Conservation (phyloP, 2,329 filamentous ascomycete genomes). For the Fusarium buharicum region DNA sequence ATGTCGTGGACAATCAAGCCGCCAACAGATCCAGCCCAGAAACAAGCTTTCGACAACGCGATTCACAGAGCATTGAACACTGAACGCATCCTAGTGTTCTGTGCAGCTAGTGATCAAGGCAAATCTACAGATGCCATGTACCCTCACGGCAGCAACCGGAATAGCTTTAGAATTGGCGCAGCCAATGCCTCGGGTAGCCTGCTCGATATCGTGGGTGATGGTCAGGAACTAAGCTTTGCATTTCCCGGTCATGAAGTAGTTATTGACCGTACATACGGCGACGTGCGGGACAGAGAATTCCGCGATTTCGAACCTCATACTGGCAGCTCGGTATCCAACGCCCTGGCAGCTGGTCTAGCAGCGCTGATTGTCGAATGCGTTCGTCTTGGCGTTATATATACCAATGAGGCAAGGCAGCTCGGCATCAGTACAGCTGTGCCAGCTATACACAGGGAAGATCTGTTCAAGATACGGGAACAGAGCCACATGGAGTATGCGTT, state of each 20-base stretch:
- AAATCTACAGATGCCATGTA: constrained; percentile 11
- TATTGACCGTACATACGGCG: neutral
- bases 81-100: constrained; percentile 13
- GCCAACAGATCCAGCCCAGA: neutral
- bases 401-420: constrained; percentile 1
- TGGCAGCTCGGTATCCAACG: constrained; percentile 14
- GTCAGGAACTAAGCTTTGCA: constrained; percentile 2
- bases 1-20: constrained; percentile 23
- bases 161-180: constrained; percentile 15
- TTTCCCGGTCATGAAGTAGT: constrained; percentile 16
- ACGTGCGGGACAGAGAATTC: constrained; percentile 3
- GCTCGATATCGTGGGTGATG: constrained; percentile 8
- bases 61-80: constrained; percentile 4
- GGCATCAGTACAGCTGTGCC: neutral
- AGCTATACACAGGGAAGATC: constrained; percentile 8
- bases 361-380: constrained; percentile 16
- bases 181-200: constrained; percentile 12
- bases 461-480: constrained; percentile 8
- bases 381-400: constrained; percentile 9
- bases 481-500: constrained; percentile 11
- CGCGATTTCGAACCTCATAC: constrained; percentile 12
- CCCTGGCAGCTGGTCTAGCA: constrained; percentile 13
- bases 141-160: constrained; percentile 4
- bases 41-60: constrained; percentile 4
- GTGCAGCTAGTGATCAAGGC: constrained; percentile 15